Base-by-base conservation (phyloP, 225 moss, liverwort and hornwort species). In the Lunularia cruciata region DNA sequence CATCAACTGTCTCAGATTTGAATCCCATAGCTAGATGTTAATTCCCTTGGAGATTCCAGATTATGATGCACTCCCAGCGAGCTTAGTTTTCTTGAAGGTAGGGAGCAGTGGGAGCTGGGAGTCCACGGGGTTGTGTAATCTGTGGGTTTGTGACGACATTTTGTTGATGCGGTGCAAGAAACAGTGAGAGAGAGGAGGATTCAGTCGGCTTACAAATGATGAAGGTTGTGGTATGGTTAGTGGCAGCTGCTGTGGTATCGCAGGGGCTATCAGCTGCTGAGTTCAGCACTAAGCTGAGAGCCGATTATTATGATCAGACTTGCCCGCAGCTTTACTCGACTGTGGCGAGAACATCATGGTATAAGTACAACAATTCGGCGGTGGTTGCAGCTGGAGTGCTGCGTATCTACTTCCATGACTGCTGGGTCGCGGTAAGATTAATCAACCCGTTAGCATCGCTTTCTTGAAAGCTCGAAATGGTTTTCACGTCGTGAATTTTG, bases 341-440 rank as follows among this genome's bases (percentile, higher is more conserved):
- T 0, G 57, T 71, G 15, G 45, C 60, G 31, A 43, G 71, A n/a
- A 60, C 71, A 1, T 59, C 60, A 7, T 59, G 71, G 60, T 56
- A 47, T 35, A 71, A 71, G 43, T 60, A 71, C 46, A 71, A 60
- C 47, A 57, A 71, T 47, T 60, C 71, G 0, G 19, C 11, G 13
- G 46, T 60, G 38, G 60, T 59, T 7, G 60, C 60, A 23, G 59
- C 71, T 36, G 59, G 71, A 6, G 71, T 71, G 42, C 71, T 71
- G 31, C 58, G 71, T 1, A 59, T 71, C 23, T 71, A 39, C 16
- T 59, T 60, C 34, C 71, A 70, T 70, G 69, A 70, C 57, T 56
- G 57, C 57, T 70, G 55, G 55, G 69, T 57, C 1, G 16, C 27
- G 16, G 69, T 70, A 70, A 33, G 35, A 30, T 48, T 33, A 16